Percentiles rank a stretch among this genome's conserved stretches.
phyloP scores from a whole-genome alignment of 768 basidiomycete genomes.

The Coprinopsis cinerea region DNA sequence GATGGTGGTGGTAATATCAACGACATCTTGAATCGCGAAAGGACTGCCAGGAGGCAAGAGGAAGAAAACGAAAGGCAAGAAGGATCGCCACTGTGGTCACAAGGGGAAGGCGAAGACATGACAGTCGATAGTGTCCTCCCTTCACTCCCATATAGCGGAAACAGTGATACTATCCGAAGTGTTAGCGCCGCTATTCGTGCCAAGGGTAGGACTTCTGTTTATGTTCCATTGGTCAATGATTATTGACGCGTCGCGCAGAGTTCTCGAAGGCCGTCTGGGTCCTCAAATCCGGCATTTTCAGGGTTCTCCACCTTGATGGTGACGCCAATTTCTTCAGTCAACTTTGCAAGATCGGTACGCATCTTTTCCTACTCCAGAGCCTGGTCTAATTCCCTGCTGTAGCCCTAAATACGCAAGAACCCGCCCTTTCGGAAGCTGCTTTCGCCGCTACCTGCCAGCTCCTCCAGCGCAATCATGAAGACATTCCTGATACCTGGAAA shows the following conservation, averaged over 20 bases:
- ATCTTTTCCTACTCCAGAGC: neutral
- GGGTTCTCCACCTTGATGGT: neutral
- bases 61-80: constrained; percentile 18
- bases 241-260: constrained; percentile 3
- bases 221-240: neutral
- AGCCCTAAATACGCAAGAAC: neutral
- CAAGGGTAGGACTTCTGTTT: constrained; percentile 3
- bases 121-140: neutral
- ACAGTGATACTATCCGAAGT: constrained; percentile 16
- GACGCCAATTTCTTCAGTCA: constrained; percentile 2
- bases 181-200: constrained; percentile 18
- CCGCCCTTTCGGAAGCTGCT: constrained; percentile 1
- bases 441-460: neutral
- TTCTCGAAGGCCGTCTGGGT: constrained; percentile 3
- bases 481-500: constrained; percentile 8
- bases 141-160: constrained; percentile 13
- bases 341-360: constrained; percentile 3
- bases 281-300: constrained; percentile 6
- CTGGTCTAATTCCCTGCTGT: neutral
- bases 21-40: constrained; percentile 39
- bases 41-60: constrained; percentile 17
- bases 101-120: constrained; percentile 6
- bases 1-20: constrained; percentile 37
- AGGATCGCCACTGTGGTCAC: constrained; percentile 1
- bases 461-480: neutral